Evolutionary conservation across 2,329 filamentous ascomycete species (phyloP), one percentile per base, ranked within the genome.

Genomic region (Phialophora chinensis): DNA sequence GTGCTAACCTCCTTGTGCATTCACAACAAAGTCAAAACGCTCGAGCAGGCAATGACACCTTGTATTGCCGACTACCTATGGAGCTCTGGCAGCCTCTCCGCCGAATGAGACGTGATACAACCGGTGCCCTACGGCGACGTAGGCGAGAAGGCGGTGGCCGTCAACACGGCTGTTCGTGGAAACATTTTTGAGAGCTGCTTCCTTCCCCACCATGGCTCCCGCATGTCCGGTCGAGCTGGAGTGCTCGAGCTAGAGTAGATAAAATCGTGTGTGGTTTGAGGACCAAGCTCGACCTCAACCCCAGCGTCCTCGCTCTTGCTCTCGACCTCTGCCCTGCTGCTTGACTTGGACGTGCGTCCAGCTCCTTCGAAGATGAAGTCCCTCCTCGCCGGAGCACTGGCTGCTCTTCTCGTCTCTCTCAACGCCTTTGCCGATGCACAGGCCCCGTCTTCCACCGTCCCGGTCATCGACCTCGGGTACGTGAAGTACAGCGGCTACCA

Each of bases 401-500:
- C 29, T 7, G 44, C 44, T 27, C 14, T 50, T 27, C 31, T 59
- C 3, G 38, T 64, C 23, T 12, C 23, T 31, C 62, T 64, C 47
- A 44, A 2, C 29, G 11, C 31, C 3, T 58, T 52, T 29, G 25
- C 55, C 7, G 3, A 64, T 6, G 62, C 62, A 20, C 62, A 64
- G 47, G 14, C 31, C 2, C 58, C 65, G 29, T 59, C 55, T 14
- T 53, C 65, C 2, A 59, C 47, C 23, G 52, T 60, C 31, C 65
- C 65, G 6, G 61, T 63, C 25, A 56, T 66, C 29, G 55, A 66
- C 52, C 60, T 66, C 35, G 61, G 61, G 11, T 66, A 66, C 54
- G 65, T 64, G 17, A 63, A 60, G 50, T 66, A 66, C 49, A 59
- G 55, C 31, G 65, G 65, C 42, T 55, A 63, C 47, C 60, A 59